Conservation (phyloP, 2,329 filamentous ascomycete species). For the Penicillium digitatum region DNA sequence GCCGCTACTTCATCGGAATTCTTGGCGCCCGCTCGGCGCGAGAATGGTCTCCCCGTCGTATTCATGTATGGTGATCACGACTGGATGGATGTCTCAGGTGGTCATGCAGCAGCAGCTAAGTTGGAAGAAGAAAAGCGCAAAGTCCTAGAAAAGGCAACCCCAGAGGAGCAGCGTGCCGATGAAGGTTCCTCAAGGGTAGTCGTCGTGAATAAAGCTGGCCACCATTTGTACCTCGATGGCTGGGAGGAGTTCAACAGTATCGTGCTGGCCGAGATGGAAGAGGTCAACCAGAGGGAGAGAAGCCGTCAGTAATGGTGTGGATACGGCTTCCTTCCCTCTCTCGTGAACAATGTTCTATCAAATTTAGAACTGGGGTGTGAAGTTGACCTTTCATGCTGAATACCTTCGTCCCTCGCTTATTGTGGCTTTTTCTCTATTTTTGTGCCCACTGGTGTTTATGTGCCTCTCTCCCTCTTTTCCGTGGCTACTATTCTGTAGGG, state of each 20-base stretch:
- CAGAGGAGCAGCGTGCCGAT: conserved; percentile 65
- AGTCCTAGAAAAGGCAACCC: conserved; percentile 57
- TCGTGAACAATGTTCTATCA: conserved; percentile 12
- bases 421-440: conserved; percentile 1
- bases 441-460: conserved; percentile 1
- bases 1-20: conserved; percentile 12
- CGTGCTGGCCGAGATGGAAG: conserved; percentile 63
- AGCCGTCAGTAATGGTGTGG: conserved; percentile 5
- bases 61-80: conserved; percentile 97
- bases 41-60: conserved; percentile 74
- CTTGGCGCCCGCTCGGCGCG: conserved; percentile 35
- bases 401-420: neutral
- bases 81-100: conserved; percentile 96
- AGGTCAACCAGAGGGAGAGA: conserved; percentile 45
- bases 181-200: conserved; percentile 79
- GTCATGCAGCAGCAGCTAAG: conserved; percentile 73
- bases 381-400: neutral
- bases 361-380: conserved; percentile 8
- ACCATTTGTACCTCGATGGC: conserved; percentile 69
- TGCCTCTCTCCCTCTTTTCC: neutral
- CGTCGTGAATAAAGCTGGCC: conserved; percentile 67
- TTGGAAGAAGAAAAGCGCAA: conserved; percentile 64
- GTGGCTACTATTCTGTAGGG: neutral
- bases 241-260: conserved; percentile 66
- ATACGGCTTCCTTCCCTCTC: neutral